These are phyloP conservation scores for Ophiostoma tasmaniense DNA, from an alignment of 2,329 filamentous ascomycete species.

Conservation along the genomic window DNA sequence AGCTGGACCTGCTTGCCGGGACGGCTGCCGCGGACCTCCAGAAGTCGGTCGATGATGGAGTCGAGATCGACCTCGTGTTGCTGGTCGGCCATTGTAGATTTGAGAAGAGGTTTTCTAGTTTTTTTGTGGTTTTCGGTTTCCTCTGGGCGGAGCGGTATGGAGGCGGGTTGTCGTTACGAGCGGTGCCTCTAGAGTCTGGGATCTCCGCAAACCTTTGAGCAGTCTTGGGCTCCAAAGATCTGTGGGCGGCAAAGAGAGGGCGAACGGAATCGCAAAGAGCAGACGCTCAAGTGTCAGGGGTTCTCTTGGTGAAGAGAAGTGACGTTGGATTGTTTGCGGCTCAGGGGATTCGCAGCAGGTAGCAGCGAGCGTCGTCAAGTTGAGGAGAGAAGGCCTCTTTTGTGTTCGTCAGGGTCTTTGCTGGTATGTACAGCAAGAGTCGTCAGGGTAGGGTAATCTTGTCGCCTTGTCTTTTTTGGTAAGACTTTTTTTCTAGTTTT, in stretches of 20 bases:
- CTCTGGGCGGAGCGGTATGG: neutral
- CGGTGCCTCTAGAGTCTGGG: slow-evolving; percentile 14
- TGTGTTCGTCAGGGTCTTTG: slow-evolving; percentile 4
- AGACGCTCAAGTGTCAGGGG: neutral
- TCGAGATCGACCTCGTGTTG: slow-evolving; percentile 92
- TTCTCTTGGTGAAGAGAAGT: neutral
- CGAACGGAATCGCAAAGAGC: neutral
- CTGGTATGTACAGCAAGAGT: slow-evolving; percentile 7
- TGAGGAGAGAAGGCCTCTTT: neutral
- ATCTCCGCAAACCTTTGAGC: slow-evolving; percentile 23
- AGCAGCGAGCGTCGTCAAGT: slow-evolving; percentile 2
- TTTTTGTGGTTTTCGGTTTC: slow-evolving; percentile 10
- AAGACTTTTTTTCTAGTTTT: neutral
- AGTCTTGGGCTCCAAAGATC: slow-evolving; percentile 18
- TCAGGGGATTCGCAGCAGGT: neutral
- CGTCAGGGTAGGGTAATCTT: neutral
- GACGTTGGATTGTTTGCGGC: no score
- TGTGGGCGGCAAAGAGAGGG: slow-evolving; percentile 19
- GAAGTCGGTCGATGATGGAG: slow-evolving; percentile 96
- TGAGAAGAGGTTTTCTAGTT: slow-evolving; percentile 6
- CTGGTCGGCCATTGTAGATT: slow-evolving; percentile 50
- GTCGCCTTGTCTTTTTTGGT: neutral
- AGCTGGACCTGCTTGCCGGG: slow-evolving; percentile 98
- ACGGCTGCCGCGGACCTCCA: slow-evolving; percentile 95
- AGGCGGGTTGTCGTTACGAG: slow-evolving; percentile 10